Base-by-base conservation (phyloP, 352 stramenopile genomes). In the Phytophthora gonapodyides region DNA sequence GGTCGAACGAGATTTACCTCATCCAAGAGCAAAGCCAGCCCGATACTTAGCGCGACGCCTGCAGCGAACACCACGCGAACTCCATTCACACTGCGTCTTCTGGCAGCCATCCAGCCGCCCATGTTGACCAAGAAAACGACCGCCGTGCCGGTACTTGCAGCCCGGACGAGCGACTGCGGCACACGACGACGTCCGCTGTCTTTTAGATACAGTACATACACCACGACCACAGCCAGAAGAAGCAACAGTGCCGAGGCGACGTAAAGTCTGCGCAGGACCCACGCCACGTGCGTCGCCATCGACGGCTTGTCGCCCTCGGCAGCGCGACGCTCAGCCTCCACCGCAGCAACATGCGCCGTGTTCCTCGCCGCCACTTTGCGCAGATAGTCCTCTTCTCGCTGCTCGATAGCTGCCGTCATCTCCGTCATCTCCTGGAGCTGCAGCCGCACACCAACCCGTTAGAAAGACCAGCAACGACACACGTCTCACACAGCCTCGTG, bases 341-440 rank as follows among this genome's bases (percentile, higher is more conserved):
- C 19, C 10, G 19, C 49, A 51, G 30, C 53, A 16, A 40, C 56
- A 16, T 42, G 50, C n/a, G 51, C 21, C 17, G 56, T 40, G 24
- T 79, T 73, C 30, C 58, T 79, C 7, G 69, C 65, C 7, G 67
- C 67, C 38, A 88, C 73, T 11, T 67, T 62, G 9, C 57, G 57
- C 36, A 89, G 24, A 56, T 85, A 90, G 17, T 69, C 55, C 35
- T 89, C 79, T 31, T 92, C 82, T 17, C 64, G 61, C 9, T 66
- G 57, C 44, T 88, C 75, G 3, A 83, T 82, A 5, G 66, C 54
- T 9, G 67, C 35, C 12, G 77, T 87, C 30, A 76, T 55, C n/a
- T 84, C 67, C 6, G 72, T 48, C 62, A 87, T 87, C 19, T 57
- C 69, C 12, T 70, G 44, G 7, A 92, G 63, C 82, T 90, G 30